Conservation (phyloP, 148 eudicot genomes). For the Vaccinium darrowii region DNA sequence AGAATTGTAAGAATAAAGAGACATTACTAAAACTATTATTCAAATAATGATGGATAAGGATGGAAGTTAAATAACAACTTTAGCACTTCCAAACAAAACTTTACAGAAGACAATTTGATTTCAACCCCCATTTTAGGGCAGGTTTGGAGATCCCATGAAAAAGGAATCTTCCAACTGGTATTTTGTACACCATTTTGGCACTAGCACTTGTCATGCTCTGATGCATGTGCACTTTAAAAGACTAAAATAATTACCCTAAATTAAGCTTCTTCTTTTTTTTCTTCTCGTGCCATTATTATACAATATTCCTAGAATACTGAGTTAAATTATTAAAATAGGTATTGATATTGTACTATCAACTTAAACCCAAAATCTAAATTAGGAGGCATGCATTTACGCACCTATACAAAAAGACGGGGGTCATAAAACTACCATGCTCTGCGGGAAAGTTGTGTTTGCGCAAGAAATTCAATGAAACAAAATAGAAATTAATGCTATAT, state of each 20-base stretch:
- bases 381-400: no score
- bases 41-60: constrained; percentile 16
- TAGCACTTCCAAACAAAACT: constrained; percentile 18
- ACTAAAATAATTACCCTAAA: neutral
- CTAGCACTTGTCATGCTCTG: neutral
- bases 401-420: no score
- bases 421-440: neutral
- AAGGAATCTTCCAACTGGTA: constrained; percentile 22
- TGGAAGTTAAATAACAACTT: constrained; percentile 13
- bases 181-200: neutral
- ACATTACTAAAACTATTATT: neutral
- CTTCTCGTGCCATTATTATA: neutral
- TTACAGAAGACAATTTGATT: neutral
- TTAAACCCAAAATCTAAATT: no score
- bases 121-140: constrained; percentile 33
- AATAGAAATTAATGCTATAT: neutral
- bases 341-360: no score
- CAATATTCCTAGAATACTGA: neutral
- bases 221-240: neutral
- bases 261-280: neutral
- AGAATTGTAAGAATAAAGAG: neutral
- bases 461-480: neutral
- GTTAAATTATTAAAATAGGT: no score
- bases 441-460: neutral
- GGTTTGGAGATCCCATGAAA: constrained; percentile 39